These are phyloP conservation scores for Lactuca saligna DNA, from an alignment of 129 eudicot genomes.

Conservation along the genomic window DNA sequence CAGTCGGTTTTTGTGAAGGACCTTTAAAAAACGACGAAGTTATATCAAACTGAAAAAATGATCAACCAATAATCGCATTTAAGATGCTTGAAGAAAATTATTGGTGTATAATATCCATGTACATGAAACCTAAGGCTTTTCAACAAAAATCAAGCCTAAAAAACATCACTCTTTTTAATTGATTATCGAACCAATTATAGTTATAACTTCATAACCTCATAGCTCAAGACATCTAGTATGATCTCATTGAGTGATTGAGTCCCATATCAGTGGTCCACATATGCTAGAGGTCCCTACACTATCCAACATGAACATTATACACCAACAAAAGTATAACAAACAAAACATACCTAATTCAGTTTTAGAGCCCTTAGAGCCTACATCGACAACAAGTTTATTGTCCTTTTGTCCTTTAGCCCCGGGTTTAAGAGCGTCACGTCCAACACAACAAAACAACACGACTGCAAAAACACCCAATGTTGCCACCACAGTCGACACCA, in stretches of 20 bases:
- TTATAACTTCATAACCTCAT: no score
- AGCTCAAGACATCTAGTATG: no score
- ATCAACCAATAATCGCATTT: background rate
- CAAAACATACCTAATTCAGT: slow-evolving; percentile 18
- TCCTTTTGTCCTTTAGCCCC: slow-evolving; percentile 25
- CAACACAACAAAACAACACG: slow-evolving; percentile 30
- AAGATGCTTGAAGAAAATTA: background rate
- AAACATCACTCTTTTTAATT: no score
- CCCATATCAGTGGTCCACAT: no score
- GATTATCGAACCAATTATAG: no score
- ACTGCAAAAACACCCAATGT: slow-evolving; percentile 33
- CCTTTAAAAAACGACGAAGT: slow-evolving; percentile 2
- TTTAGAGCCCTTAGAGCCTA: slow-evolving; percentile 28
- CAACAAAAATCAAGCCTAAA: no score
- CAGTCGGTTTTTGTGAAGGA: slow-evolving; percentile 27
- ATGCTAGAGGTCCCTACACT: background rate
- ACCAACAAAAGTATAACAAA: background rate
- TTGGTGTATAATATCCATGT: background rate
- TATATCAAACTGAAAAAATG: background rate
- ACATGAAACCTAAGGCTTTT: no score
- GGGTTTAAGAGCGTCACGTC: slow-evolving; percentile 28
- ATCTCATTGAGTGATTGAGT: no score
- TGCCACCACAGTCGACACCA: slow-evolving; percentile 24
- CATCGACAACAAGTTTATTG: slow-evolving; percentile 26
- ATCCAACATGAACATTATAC: background rate